Evolutionary conservation across 73 alveolate genomes (phyloP).

Genomic region (Loxodes magnus): DNA sequence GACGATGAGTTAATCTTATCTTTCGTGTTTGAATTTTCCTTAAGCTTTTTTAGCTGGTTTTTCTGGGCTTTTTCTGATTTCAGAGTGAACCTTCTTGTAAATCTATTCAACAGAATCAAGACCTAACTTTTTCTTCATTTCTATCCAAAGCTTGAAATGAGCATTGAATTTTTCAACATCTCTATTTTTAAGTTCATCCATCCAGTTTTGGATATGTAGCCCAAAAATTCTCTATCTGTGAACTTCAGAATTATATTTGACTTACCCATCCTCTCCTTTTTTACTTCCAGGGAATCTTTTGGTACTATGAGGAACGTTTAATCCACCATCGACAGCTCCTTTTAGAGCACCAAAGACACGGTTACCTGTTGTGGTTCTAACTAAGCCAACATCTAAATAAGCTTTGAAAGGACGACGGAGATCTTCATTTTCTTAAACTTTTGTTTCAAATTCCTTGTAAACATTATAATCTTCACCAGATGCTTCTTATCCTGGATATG

Average conservation of each 20-base stretch:
- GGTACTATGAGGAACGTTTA: conserved; percentile 96
- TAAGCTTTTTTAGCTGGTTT: conserved; percentile 44
- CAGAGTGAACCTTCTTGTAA: conserved; percentile 91
- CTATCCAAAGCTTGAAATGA: conserved; percentile 86
- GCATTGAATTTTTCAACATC: conserved; percentile 56
- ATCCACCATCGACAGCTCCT: conserved; percentile 99
- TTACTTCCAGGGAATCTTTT: conserved; percentile 98
- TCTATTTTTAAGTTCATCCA: conserved; percentile 78
- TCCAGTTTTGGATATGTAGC: conserved; percentile 88
- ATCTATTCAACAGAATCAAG: conserved; percentile 77
- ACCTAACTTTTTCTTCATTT: conserved; percentile 57
- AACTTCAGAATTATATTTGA: conserved; percentile 79
- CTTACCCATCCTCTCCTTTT: conserved; percentile 62
- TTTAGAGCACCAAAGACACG: conserved; percentile 99
- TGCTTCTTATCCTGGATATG: conserved; percentile 79
- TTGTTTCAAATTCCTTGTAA: conserved; percentile 65
- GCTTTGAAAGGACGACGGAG: conserved; percentile 96
- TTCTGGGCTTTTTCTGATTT: conserved; percentile 88
- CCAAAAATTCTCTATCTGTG: conserved; percentile 99
- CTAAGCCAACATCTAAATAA: conserved; percentile 97
- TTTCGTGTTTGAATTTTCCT: conserved; percentile 51
- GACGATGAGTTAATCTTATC: conserved; percentile 56
- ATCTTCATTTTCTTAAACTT: conserved; percentile 45
- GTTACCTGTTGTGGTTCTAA: conserved; percentile 98
- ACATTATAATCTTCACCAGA: conserved; percentile 89